These are phyloP conservation scores for Serpula lacrymans DNA, from an alignment of 768 basidiomycete species.

Conservation along the genomic window DNA sequence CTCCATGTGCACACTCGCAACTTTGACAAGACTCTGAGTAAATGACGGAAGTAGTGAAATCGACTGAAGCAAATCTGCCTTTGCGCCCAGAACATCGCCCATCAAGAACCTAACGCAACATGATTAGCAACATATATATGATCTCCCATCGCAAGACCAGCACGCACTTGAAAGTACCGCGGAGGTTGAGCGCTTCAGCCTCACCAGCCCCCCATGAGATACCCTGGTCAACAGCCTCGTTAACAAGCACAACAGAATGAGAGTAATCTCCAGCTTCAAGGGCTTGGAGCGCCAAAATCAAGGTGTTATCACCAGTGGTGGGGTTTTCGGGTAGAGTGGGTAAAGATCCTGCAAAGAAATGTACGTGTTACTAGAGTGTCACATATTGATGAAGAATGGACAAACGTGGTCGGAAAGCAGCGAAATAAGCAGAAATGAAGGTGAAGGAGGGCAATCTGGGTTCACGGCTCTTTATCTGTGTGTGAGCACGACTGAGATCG, in stretches of 20 bases:
- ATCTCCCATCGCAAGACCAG: not conserved
- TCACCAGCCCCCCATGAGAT: conserved; percentile 71
- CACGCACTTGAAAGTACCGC: conserved; percentile 92
- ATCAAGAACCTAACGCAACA: conserved; percentile 71
- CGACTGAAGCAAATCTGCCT: conserved; percentile 77
- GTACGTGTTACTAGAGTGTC: not conserved
- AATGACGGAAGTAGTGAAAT: conserved; percentile 62
- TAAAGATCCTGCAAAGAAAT: conserved; percentile 46
- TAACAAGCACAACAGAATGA: conserved; percentile 74
- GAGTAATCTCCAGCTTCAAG: conserved; percentile 81
- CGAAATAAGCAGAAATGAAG: conserved; percentile 94
- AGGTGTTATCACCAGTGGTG: conserved; percentile 78
- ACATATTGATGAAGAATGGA: conserved; percentile 10
- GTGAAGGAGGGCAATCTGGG: conserved; percentile 83
- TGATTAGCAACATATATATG: not conserved
- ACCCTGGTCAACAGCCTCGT: conserved; percentile 85
- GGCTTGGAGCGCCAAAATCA: conserved; percentile 77
- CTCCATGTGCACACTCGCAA: conserved; percentile 97
- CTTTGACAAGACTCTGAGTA: conserved; percentile 92
- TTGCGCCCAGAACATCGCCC: conserved; percentile 78
- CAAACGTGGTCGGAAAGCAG: conserved; percentile 90
- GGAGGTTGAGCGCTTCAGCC: conserved; percentile 87
- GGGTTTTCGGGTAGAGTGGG: conserved; percentile 74
- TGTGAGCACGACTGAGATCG: conserved; percentile 1
- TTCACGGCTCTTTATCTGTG: conserved; percentile 54